phyloP scores from a whole-genome alignment of 73 alveolate species.

The Paramecium caudatum region DNA sequence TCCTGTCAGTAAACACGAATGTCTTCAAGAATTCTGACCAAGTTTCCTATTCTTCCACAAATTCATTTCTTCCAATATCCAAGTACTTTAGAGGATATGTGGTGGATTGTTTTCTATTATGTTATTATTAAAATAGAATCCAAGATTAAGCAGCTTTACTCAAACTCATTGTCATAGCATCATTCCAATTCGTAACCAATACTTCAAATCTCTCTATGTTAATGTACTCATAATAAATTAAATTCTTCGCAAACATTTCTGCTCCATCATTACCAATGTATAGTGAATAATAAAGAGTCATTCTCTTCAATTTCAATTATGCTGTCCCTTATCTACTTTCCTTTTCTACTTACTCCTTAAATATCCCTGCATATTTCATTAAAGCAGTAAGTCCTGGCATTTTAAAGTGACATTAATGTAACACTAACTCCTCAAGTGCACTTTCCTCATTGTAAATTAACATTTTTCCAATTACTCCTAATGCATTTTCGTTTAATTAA shows the following conservation, averaged over 20 bases:
- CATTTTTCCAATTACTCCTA: not conserved
- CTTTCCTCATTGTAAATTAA: not conserved
- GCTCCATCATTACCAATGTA: conserved; percentile 47
- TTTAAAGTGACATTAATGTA: conserved; percentile 59
- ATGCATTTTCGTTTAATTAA: not conserved
- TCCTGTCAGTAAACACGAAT: conserved; percentile 31
- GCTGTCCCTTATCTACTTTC: not conserved
- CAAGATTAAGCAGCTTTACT: conserved; percentile 11
- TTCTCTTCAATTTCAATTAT: not conserved
- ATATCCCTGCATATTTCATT: not conserved
- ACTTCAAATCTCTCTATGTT: conserved; percentile 50
- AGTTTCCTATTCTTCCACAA: not conserved
- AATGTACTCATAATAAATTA: conserved; percentile 16
- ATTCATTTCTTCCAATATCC: conserved; percentile 47
- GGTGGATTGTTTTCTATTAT: not conserved
- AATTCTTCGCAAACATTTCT: not conserved
- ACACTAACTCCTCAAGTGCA: not conserved
- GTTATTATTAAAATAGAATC: not conserved
- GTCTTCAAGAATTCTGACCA: not conserved
- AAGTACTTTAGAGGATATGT: conserved; percentile 13
- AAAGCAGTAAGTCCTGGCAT: not conserved
- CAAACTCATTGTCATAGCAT: not conserved
- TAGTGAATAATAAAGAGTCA: conserved; percentile 24
- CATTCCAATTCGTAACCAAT: not conserved
- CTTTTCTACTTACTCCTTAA: not conserved